Evolutionary conservation across 768 basidiomycete species (phyloP).

Genomic region (Cubamyces lactineus): DNA sequence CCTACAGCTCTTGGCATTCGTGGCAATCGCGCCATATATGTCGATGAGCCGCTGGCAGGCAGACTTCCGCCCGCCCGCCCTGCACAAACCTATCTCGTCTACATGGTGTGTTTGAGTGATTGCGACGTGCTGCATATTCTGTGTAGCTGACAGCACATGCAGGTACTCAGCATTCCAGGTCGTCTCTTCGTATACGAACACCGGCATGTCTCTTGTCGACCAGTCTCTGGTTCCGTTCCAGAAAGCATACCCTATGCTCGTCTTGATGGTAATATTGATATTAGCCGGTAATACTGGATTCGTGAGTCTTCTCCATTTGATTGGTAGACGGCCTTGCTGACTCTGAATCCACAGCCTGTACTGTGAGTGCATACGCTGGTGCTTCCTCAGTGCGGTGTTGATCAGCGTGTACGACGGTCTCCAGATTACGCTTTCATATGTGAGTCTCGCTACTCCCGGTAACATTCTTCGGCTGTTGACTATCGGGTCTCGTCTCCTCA

Average conservation of each 20-base stretch:
- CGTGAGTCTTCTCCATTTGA: constrained; percentile 54
- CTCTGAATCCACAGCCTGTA: constrained; percentile 60
- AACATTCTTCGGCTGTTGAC: not conserved
- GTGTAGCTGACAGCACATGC: not conserved
- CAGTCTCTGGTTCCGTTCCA: constrained; percentile 93
- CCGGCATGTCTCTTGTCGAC: constrained; percentile 86
- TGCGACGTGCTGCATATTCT: not conserved
- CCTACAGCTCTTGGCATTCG: constrained; percentile 67
- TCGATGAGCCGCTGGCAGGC: constrained; percentile 57
- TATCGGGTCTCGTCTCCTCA: constrained; percentile 35
- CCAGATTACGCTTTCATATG: constrained; percentile 65
- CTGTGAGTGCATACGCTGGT: constrained; percentile 61
- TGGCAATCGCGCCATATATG: constrained; percentile 84
- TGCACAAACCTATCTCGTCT: constrained; percentile 56
- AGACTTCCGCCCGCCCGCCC: constrained; percentile 62
- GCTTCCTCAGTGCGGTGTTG: not conserved
- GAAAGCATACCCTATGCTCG: constrained; percentile 77
- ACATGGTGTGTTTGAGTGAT: constrained; percentile 57
- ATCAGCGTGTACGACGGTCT: not conserved
- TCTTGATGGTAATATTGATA: constrained; percentile 72
- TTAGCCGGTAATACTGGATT: constrained; percentile 93
- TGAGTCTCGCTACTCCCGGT: constrained; percentile 2
- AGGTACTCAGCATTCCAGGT: constrained; percentile 89
- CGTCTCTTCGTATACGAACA: constrained; percentile 86
- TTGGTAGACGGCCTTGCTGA: constrained; percentile 1